Evolutionary conservation across 2,329 filamentous ascomycete species (phyloP).

Genomic region (Fusarium zealandicum): DNA sequence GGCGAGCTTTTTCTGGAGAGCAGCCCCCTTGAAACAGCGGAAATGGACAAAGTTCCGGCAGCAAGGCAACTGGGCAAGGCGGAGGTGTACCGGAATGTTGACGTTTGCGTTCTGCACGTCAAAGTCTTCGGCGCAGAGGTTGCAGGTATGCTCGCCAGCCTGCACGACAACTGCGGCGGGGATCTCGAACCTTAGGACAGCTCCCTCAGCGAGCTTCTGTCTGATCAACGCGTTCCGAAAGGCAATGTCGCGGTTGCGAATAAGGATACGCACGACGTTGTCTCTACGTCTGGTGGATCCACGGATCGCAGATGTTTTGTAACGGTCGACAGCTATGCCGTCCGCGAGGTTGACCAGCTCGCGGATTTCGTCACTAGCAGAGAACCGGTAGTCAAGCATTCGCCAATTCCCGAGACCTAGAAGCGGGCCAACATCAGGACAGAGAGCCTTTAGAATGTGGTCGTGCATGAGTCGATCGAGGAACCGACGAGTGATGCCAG

Average conservation of each 20-base stretch:
- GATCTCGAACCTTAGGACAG: neutral
- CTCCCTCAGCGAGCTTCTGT: neutral
- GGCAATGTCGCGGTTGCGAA: slow-evolving; percentile 10
- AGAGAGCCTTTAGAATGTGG: slow-evolving; percentile 12
- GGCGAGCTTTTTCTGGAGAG: neutral
- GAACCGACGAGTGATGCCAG: slow-evolving; percentile 17
- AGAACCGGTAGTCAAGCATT: neutral
- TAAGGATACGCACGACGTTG: neutral
- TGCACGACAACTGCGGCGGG: neutral
- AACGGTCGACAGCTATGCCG: neutral
- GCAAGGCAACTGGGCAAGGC: slow-evolving; percentile 6
- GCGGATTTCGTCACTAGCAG: neutral
- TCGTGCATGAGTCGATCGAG: slow-evolving; percentile 10
- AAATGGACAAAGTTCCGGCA: slow-evolving; percentile 18
- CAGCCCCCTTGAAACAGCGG: slow-evolving; percentile 20
- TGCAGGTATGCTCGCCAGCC: neutral
- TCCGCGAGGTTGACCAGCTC: neutral
- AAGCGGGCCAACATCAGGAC: neutral
- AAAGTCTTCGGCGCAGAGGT: slow-evolving; percentile 16
- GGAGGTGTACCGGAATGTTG: slow-evolving; percentile 6
- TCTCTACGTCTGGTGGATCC: neutral
- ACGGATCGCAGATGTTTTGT: too few species aligned
- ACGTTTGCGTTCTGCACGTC: neutral
- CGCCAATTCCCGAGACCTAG: neutral
- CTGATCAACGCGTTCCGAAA: neutral